A percentile compares a stretch with the other conserved stretches of the same genome.
These are phyloP conservation scores for Mucor indicus DNA, from an alignment of 371 early-diverging fungal species.

Conservation along the genomic window DNA sequence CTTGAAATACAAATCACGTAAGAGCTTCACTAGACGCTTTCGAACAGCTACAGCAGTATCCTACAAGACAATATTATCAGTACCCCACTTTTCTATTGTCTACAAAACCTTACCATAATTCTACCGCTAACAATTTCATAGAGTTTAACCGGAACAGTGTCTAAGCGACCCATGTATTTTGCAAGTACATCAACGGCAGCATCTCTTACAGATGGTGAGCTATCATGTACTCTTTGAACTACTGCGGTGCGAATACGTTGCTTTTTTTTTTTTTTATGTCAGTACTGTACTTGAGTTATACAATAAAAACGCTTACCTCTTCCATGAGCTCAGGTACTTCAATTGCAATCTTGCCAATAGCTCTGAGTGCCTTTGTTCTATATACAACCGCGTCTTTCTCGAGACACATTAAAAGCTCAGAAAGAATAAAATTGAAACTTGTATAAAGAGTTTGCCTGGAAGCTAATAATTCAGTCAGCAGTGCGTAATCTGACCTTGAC, in stretches of 20 bases:
- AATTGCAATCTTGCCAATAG: conserved; percentile 68
- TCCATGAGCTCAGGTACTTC: conserved; percentile 65
- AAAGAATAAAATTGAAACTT: conserved; percentile 66
- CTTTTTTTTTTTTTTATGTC: conserved; percentile 18
- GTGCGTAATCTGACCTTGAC: conserved; percentile 21
- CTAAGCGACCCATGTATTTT: conserved; percentile 66
- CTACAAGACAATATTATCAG: conserved; percentile 29
- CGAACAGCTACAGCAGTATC: conserved; percentile 87
- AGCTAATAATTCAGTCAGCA: conserved; percentile 48
- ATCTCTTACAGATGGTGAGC: conserved; percentile 86
- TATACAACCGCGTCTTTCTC: conserved; percentile 66
- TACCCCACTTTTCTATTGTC: background rate
- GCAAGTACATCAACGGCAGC: conserved; percentile 88
- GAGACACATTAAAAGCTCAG: conserved; percentile 60
- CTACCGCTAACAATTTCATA: conserved; percentile 73
- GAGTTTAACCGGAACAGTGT: conserved; percentile 61
- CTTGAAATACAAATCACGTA: conserved; percentile 66
- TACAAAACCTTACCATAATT: conserved; percentile 51
- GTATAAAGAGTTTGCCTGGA: conserved; percentile 61
- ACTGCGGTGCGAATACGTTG: conserved; percentile 67
- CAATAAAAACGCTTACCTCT: conserved; percentile 44
- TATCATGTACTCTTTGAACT: conserved; percentile 73
- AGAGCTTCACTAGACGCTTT: conserved; percentile 78
- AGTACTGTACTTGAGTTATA: background rate
- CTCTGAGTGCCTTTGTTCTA: conserved; percentile 73